Base-by-base conservation (phyloP, 192 early-diverging fungal genomes). In the Podila minutissima region DNA sequence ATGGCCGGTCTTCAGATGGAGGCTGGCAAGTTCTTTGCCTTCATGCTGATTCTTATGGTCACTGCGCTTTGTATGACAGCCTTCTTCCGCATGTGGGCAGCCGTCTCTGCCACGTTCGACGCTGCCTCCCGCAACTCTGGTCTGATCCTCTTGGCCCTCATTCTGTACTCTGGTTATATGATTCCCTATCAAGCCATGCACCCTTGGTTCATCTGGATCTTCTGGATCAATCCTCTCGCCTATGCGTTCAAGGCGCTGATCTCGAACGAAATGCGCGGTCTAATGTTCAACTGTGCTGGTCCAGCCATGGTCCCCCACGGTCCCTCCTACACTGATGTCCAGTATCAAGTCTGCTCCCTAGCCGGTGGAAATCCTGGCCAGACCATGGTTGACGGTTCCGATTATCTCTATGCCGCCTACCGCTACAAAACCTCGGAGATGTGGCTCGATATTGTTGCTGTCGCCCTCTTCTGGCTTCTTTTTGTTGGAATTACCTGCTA, bases 401-500 rank as follows among this genome's bases (percentile, higher is more conserved):
- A 90, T 64, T 93, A 93, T 73, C 72, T 93, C 59, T 66, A 74
- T 9, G 86, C 75, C 0, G 83, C 85, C 61, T 89, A 88, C 59
- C 81, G 88, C 53, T 92, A 91, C 81, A 86, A 88, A 12, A 78
- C 88, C 48, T 65, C 57, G 5, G 74, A 92, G 28, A 86, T 88
- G 83, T 91, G 92, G 92, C 85, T 74, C 6, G 74, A 92, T 75
- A 85, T 93, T 83, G 71, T 89, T 12, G 91, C 85, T 38, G 83
- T 93, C 19, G 37, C 84, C 62, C 62, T 61, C 8, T 86, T 88
- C 74, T 88, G 85, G 75, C 31, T 85, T 24, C 60, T 87, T 1
- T 87, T 85, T 55, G 85, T 82, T 19, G 5, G 51, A 33, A 70
- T 76, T 8, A 84, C 71, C 72, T 83, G 83, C 26, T 48, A 84